These are phyloP conservation scores for Zopfia rhizophila DNA, from an alignment of 2,329 filamentous ascomycete genomes.

Conservation along the genomic window DNA sequence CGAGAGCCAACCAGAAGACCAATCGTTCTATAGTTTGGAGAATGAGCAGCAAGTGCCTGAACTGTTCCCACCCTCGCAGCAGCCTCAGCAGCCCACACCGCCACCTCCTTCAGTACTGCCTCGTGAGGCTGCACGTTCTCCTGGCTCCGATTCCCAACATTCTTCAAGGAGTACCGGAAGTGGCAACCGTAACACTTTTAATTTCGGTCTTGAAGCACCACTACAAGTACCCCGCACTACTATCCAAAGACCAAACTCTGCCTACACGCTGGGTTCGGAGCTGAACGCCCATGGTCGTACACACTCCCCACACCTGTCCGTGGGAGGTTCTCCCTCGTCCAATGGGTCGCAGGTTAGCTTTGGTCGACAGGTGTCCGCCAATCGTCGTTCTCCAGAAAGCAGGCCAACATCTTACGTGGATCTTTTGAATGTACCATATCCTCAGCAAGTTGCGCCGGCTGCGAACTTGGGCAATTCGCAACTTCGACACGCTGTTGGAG, in stretches of 20 bases:
- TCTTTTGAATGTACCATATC: conserved; percentile 75
- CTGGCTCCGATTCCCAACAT: conserved; percentile 40
- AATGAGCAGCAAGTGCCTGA: conserved; percentile 12
- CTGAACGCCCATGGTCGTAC: conserved; percentile 70
- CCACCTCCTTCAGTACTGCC: conserved; percentile 34
- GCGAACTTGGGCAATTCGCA: conserved; percentile 80
- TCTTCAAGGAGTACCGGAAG: conserved; percentile 45
- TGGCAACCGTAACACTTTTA: conserved; percentile 37
- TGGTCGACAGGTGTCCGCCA: conserved; percentile 62
- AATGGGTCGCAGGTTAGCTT: conserved; percentile 54
- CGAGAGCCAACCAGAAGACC: no score
- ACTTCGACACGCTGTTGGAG: conserved; percentile 81
- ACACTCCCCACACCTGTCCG: conserved; percentile 63
- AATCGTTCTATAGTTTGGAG: neutral
- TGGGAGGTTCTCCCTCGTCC: conserved; percentile 51
- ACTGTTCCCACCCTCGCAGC: conserved; percentile 31
- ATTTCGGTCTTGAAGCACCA: conserved; percentile 41
- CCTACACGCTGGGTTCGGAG: conserved; percentile 80
- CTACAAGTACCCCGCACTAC: conserved; percentile 63
- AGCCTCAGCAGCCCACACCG: conserved; percentile 35
- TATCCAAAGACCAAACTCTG: conserved; percentile 76
- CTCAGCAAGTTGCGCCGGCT: conserved; percentile 76
- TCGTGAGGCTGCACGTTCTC: conserved; percentile 39
- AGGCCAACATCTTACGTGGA: conserved; percentile 71
- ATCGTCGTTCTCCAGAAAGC: conserved; percentile 66